Conservation (phyloP, 805 yeast species). For the Teunomyces gatunensis region DNA sequence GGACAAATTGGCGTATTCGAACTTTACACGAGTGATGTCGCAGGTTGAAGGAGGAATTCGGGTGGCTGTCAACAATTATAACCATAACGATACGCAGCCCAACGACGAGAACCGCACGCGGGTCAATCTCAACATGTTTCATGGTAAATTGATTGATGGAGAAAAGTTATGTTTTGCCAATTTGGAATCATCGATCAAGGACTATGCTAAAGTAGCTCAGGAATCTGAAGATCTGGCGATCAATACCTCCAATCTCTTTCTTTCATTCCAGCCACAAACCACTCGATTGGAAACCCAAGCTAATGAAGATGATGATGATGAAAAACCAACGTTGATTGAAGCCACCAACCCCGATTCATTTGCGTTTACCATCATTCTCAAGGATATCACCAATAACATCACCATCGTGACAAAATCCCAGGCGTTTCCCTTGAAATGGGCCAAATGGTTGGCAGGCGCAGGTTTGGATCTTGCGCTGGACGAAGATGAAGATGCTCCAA, state of each 20-base stretch:
- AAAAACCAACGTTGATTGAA: constrained; percentile 41
- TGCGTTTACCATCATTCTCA: constrained; percentile 69
- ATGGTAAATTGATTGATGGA: constrained; percentile 78
- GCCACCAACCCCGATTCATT: constrained; percentile 54
- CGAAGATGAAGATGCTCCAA: constrained; percentile 16
- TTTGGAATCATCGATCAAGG: constrained; percentile 68
- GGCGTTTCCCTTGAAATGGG: constrained; percentile 88
- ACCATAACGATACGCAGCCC: constrained; percentile 27
- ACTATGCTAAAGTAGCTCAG: constrained; percentile 22
- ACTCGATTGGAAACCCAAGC: constrained; percentile 25
- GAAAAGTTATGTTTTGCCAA: constrained; percentile 88
- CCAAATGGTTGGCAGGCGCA: constrained; percentile 75
- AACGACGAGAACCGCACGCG: not conserved
- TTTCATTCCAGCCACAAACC: constrained; percentile 64
- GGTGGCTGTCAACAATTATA: constrained; percentile 53
- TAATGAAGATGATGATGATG: constrained; percentile 15
- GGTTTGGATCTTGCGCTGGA: constrained; percentile 13
- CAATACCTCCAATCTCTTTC: constrained; percentile 59
- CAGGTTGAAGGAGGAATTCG: constrained; percentile 80
- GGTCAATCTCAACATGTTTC: constrained; percentile 63
- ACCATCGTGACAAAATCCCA: constrained; percentile 78
- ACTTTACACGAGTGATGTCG: constrained; percentile 61
- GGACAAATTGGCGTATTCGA: constrained; percentile 46
- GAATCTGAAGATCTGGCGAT: constrained; percentile 18
- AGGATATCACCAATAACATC: constrained; percentile 77